Evolutionary conservation across 345 rosid genomes (phyloP), one percentile per base, ranked within the genome.

Genomic region (Eucalyptus dawsonii): DNA sequence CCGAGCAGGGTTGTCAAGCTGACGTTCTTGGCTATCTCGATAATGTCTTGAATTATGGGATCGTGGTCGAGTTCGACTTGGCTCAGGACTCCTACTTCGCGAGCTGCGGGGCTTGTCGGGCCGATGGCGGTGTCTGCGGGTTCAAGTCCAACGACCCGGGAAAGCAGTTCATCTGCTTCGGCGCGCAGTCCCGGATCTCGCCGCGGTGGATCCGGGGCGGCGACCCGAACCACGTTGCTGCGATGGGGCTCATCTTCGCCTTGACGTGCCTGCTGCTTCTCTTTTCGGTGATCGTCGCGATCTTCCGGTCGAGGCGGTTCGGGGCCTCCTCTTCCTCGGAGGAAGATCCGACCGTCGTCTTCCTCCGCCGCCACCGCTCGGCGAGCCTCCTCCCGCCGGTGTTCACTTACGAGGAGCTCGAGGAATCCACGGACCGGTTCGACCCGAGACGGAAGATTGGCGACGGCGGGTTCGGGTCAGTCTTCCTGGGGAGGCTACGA

Each of bases 401-500:
- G 7, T 97, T 95, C 96, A 94, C 97, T 91, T 97, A 94, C 91
- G 99, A 97, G 80, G 99, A 97, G 89, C 99, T 97, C 31, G 96
- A 97, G 87, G 86, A 94, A 17, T 96, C 97, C 49, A 96, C 99
- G 29, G 95, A 96, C 88, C 91, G 90, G 42, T 97, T 97, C 93
- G 99, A 96, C 90, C 94, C 92, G 8, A 95, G 95, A 51, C 95
- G 97, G 80, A 97, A 96, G 89, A 96, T 97, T 69, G 99, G 99
- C 1, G 98, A 96, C 87, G 99, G 99, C 47, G 99, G 99, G 19
- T 97, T 97, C 87, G 99, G 99, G 85, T 96, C 98, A 0, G 99
- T 97, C 47, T 96, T 91, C 89, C 89, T 97, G 54, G 99, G 97
- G 34, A 96, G 94, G 50, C 98, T 96, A 90, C 53, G 62, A 76